Base-by-base conservation (phyloP, 768 basidiomycete genomes). In the Mycena kentingensis region DNA sequence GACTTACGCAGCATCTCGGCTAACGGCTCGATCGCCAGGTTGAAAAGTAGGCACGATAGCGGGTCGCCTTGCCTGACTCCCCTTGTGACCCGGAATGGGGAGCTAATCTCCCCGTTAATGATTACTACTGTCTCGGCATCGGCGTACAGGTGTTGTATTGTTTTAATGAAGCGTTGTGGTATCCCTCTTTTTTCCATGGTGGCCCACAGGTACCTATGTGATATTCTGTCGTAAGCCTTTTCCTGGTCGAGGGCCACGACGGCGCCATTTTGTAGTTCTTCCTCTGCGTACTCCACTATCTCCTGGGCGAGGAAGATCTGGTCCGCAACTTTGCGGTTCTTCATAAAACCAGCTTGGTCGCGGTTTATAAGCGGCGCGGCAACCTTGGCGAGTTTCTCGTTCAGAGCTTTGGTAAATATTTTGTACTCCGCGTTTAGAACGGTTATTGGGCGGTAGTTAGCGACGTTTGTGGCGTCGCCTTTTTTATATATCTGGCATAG, bases 21-120 rank as follows among this genome's bases (percentile, higher is more conserved):
- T 0, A 78, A 66, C 0, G 74, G 69, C 52, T 77, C 75, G 3
- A 76, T 77, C 15, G 71, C 74, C 0, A 76, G 26, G 53, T 77
- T 66, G 37, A 73, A 76, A 0, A 75, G 65, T 0, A 75, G 64
- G 52, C 75, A 74, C 1, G 68, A 75, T 0, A 77, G 61, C 0
- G 70, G 73, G 55, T 75, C 71, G 0, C 72, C 73, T 55, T 73
- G 72, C 1, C 66, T 18, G 1, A 58, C 56, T 3, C 61, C 61
- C 22, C 61, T 25, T 0, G 48, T 51, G 1, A 64, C 47, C 32
- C 22, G 29, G 37, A 53, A 62, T 0, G 51, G 25, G 18, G 46
- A 28, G 51, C 63, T 64, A 13, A 62, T 8, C 2, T 45, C 46
- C 10, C 63, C 54, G 32, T 62, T 58, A 16, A 65, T 48, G 1